Conservation (phyloP, 2,329 filamentous ascomycete species). For the Monilinia vaccinii-corymbosi region DNA sequence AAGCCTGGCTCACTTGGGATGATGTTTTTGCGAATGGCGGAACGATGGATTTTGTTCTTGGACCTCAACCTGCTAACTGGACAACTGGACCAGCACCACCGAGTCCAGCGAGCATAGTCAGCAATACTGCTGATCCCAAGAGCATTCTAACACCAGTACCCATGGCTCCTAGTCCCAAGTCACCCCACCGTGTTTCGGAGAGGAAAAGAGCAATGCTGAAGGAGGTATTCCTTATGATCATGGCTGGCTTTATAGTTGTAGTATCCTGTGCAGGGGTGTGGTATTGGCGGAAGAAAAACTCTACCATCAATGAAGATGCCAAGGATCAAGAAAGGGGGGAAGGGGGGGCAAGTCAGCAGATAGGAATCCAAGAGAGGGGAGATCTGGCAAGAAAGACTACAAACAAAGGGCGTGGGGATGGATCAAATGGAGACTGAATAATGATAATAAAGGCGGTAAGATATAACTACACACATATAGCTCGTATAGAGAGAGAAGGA, state of each 20-base stretch:
- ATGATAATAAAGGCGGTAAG: background rate
- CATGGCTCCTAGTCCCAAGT: background rate
- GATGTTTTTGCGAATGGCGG: slow-evolving; percentile 58
- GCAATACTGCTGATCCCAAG: background rate
- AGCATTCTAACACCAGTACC: slow-evolving; percentile 4
- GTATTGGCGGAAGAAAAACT: background rate
- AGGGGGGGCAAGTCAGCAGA: background rate
- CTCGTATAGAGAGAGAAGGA: background rate
- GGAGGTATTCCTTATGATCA: background rate
- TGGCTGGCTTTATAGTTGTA: background rate
- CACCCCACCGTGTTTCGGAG: background rate
- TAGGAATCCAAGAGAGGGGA: background rate
- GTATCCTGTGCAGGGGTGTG: background rate
- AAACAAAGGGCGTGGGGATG: background rate
- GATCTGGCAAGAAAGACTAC: background rate
- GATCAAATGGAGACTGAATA: background rate
- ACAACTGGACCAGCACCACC: slow-evolving; percentile 51
- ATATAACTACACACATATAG: background rate
- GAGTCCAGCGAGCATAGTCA: slow-evolving; percentile 39
- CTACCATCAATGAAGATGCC: background rate
- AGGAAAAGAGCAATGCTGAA: background rate
- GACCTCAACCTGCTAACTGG: slow-evolving; percentile 44
- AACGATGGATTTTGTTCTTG: slow-evolving; percentile 55
- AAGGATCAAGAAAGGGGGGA: background rate
- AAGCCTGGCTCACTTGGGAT: slow-evolving; percentile 56